These are phyloP conservation scores for Agrostemma githago DNA, from an alignment of 148 eudicot species.

Conservation along the genomic window DNA sequence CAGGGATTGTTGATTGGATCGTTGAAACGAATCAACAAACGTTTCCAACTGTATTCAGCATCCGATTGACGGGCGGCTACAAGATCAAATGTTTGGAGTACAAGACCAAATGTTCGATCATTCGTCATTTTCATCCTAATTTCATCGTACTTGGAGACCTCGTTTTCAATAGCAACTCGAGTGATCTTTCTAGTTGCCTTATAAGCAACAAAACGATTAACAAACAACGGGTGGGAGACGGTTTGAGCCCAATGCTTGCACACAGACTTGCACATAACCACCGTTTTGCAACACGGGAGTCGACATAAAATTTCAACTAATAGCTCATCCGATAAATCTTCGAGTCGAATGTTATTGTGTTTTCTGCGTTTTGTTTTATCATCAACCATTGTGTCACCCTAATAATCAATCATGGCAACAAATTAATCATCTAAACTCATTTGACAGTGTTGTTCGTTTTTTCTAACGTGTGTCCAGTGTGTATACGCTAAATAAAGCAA, in stretches of 20 bases:
- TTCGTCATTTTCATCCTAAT: neutral
- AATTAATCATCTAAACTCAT: too few relatives aligned
- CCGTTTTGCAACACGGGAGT: neutral
- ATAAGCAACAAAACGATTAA: neutral
- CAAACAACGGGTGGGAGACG: neutral
- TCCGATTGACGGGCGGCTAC: too few relatives aligned
- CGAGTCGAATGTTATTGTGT: neutral
- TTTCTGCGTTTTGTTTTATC: neutral
- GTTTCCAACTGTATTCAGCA: neutral
- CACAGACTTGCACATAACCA: neutral
- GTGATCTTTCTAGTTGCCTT: neutral
- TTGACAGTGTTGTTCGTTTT: too few relatives aligned
- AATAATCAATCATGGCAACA: too few relatives aligned
- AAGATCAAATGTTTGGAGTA: neutral
- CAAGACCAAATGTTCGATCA: slow-evolving; percentile 7
- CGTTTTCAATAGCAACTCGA: neutral
- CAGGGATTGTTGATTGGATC: too few relatives aligned
- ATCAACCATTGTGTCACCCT: too few relatives aligned
- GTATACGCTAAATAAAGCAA: too few relatives aligned
- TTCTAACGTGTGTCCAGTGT: too few relatives aligned
- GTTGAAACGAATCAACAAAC: neutral
- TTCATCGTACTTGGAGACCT: neutral
- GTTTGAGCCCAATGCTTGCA: neutral
- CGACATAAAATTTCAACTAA: neutral
- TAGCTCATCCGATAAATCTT: neutral